These are phyloP conservation scores for Cryoendolithus antarcticus DNA, from an alignment of 2,329 filamentous ascomycete genomes.

Conservation along the genomic window DNA sequence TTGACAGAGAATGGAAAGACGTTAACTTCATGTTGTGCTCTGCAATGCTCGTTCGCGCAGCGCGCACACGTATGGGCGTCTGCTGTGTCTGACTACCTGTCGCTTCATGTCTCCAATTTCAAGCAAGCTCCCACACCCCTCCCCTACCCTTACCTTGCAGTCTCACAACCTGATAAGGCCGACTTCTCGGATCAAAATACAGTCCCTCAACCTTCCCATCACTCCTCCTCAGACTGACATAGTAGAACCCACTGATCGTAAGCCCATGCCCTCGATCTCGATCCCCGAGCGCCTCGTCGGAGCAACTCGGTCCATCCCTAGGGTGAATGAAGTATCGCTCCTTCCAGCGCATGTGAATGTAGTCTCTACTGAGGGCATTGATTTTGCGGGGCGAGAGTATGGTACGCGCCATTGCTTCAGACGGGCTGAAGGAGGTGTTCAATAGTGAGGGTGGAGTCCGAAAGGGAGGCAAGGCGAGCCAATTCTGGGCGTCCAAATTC, in stretches of 20 bases:
- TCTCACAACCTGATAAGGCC: slow-evolving; percentile 40
- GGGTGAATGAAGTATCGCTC: slow-evolving; percentile 36
- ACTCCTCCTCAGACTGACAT: slow-evolving; percentile 34
- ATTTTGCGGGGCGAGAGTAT: slow-evolving; percentile 30
- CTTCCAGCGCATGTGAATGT: slow-evolving; percentile 46
- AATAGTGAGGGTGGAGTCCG: slow-evolving; percentile 8
- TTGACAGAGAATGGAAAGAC: too few species aligned
- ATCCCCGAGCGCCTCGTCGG: slow-evolving; percentile 12
- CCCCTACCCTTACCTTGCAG: slow-evolving; percentile 24
- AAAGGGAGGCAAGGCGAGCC: slow-evolving; percentile 37
- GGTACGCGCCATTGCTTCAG: slow-evolving; percentile 22
- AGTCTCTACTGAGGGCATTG: slow-evolving; percentile 31
- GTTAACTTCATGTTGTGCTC: too few species aligned
- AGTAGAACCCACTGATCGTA: slow-evolving; percentile 45
- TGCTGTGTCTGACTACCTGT: too few species aligned
- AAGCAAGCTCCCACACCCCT: slow-evolving; percentile 25
- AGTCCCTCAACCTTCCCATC: slow-evolving; percentile 38
- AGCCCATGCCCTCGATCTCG: slow-evolving; percentile 31
- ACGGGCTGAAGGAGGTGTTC: slow-evolving; percentile 1
- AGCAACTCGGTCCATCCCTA: slow-evolving; percentile 15
- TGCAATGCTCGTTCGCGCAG: too few species aligned
- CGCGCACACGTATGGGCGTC: too few species aligned
- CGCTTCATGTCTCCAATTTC: too few species aligned
- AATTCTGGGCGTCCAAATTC: slow-evolving; percentile 35
- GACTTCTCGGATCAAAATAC: slow-evolving; percentile 43